These are phyloP conservation scores for Clavispora santaluciae DNA, from an alignment of 805 yeast species.

Conservation along the genomic window DNA sequence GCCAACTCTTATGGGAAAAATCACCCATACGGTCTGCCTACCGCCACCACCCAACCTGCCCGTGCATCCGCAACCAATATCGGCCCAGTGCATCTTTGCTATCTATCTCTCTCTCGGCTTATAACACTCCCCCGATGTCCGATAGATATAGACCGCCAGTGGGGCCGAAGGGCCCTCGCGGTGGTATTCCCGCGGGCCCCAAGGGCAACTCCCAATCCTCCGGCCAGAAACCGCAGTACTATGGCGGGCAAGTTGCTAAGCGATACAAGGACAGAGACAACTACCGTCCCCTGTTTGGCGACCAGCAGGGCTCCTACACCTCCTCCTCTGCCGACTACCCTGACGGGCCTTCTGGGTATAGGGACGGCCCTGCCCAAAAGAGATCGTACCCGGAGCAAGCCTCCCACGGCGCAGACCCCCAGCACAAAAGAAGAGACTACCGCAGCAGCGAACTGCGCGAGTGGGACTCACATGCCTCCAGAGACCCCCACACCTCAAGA, in stretches of 20 bases:
- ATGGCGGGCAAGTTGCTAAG: conserved; percentile 8
- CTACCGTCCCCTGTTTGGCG: conserved; percentile 11
- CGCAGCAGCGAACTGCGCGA: too few species aligned
- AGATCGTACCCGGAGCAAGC: neutral
- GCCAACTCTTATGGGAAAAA: neutral
- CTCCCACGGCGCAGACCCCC: neutral
- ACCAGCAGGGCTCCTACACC: neutral
- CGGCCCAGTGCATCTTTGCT: neutral
- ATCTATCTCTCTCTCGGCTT: neutral
- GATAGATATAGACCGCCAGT: conserved; percentile 18
- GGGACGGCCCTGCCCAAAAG: neutral
- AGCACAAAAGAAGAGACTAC: conserved; percentile 2
- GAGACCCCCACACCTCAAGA: too few species aligned
- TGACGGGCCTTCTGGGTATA: conserved; percentile 12
- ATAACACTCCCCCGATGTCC: conserved; percentile 8
- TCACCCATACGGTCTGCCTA: neutral
- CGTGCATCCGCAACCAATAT: neutral
- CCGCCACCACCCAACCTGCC: too few species aligned
- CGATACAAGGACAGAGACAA: conserved; percentile 14
- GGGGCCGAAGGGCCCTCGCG: conserved; percentile 16
- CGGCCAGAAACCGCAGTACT: conserved; percentile 3
- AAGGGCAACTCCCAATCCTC: conserved; percentile 7
- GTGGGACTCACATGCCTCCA: too few species aligned
- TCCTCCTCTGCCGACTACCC: conserved; percentile 6
- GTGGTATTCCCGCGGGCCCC: conserved; percentile 5